Evolutionary conservation across 1,139 yeast species (phyloP).

Genomic region (Kodamaea fungicola): DNA sequence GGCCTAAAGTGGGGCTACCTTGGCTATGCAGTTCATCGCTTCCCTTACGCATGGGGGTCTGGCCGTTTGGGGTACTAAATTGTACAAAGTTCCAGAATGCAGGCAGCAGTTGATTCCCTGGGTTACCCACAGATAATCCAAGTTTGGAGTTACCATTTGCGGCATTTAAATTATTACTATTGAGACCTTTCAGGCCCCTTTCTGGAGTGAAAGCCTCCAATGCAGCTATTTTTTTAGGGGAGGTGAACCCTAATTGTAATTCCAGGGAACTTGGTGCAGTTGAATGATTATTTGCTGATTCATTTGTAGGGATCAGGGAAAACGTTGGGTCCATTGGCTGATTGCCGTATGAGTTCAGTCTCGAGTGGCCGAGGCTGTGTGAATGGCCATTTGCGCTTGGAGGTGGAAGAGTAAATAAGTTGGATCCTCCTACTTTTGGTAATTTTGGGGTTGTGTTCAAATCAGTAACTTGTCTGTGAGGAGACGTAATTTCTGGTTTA

Average conservation of each 20-base stretch:
- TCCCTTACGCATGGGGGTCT: slow-evolving; percentile 40
- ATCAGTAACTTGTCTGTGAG: slow-evolving; percentile 23
- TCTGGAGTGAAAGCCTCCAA: slow-evolving; percentile 84
- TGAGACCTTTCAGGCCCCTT: slow-evolving; percentile 48
- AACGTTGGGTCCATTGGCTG: slow-evolving; percentile 7
- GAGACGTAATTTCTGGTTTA: slow-evolving; percentile 24
- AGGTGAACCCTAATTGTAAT: slow-evolving; percentile 38
- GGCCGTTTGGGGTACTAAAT: slow-evolving; percentile 64
- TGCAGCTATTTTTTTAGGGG: slow-evolving; percentile 59
- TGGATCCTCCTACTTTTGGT: slow-evolving; percentile 30
- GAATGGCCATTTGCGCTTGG: slow-evolving; percentile 14
- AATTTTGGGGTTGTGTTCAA: slow-evolving; percentile 32
- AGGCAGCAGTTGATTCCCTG: slow-evolving; percentile 55
- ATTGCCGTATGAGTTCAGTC: slow-evolving; percentile 26
- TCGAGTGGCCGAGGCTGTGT: slow-evolving; percentile 18
- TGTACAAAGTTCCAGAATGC: slow-evolving; percentile 80
- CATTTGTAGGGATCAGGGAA: slow-evolving; percentile 8
- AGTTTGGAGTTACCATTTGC: slow-evolving; percentile 10
- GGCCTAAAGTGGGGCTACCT: slow-evolving; percentile 39
- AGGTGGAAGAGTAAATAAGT: slow-evolving; percentile 34
- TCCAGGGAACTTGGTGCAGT: slow-evolving; percentile 26
- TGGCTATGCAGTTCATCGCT: slow-evolving; percentile 37
- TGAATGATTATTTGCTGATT: slow-evolving; percentile 10
- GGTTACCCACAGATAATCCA: slow-evolving; percentile 7
- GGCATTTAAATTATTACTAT: not conserved